These are phyloP conservation scores for Pichia insulana DNA, from an alignment of 805 yeast genomes.

Conservation along the genomic window DNA sequence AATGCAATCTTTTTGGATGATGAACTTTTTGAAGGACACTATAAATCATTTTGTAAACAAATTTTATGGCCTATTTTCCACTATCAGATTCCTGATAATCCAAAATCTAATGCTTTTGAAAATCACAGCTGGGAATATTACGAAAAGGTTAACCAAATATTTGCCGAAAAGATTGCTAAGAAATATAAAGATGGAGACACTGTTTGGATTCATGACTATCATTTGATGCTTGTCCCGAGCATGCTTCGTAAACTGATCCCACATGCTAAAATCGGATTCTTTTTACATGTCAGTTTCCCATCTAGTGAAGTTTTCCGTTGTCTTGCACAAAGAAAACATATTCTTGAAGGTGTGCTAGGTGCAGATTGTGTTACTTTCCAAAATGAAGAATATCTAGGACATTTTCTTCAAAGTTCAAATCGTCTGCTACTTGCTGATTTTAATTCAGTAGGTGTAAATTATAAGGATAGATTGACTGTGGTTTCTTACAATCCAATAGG, in stretches of 20 bases:
- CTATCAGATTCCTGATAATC: conserved; percentile 92
- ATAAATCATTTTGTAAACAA: conserved; percentile 85
- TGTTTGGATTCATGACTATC: conserved; percentile 94
- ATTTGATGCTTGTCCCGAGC: conserved; percentile 74
- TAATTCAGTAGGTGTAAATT: conserved; percentile 50
- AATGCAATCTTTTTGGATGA: conserved; percentile 70
- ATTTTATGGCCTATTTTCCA: conserved; percentile 92
- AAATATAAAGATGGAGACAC: conserved; percentile 66
- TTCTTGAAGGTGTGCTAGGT: conserved; percentile 78
- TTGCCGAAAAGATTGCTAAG: conserved; percentile 69
- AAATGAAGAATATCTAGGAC: conserved; percentile 87
- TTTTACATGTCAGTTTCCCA: conserved; percentile 90
- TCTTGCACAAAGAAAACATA: conserved; percentile 72
- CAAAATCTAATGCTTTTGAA: conserved; percentile 88
- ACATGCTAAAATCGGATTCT: conserved; percentile 81
- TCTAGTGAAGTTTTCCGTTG: conserved; percentile 93
- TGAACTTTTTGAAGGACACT: conserved; percentile 79
- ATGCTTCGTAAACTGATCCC: conserved; percentile 75
- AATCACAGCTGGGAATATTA: conserved; percentile 92
- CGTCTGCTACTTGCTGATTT: conserved; percentile 78
- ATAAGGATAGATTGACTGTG: conserved; percentile 47
- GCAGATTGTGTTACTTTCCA: conserved; percentile 86
- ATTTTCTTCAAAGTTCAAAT: conserved; percentile 84
- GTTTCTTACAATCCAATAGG: conserved; percentile 68
- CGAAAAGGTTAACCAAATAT: conserved; percentile 59